Conservation (phyloP, 306 rosid genomes). For the Nissolia schottii region DNA sequence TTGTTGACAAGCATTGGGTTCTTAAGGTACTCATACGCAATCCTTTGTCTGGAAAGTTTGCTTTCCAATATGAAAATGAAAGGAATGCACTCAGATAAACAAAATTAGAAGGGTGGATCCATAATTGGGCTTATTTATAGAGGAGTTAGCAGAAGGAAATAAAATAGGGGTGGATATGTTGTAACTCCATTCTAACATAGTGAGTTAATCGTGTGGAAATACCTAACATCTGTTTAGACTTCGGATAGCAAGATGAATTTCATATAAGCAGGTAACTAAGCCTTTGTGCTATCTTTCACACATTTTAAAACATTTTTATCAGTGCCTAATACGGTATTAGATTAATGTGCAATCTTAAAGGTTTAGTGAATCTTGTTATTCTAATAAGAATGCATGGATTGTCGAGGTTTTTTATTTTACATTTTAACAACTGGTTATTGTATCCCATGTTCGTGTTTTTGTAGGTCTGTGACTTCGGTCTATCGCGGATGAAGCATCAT, state of each 20-base stretch:
- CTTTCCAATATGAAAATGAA: constrained; percentile 8
- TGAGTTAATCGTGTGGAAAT: not conserved
- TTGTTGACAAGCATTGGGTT: constrained; percentile 94
- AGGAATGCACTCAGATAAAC: not conserved
- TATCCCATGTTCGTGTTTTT: constrained; percentile 3
- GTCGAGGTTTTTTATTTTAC: not conserved
- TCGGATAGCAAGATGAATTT: not conserved
- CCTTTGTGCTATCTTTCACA: not conserved
- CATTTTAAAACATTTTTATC: not conserved
- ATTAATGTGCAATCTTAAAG: not conserved
- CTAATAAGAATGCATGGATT: not conserved
- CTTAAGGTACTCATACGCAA: constrained; percentile 65
- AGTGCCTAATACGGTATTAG: not conserved
- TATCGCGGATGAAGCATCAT: constrained; percentile 90
- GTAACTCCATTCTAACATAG: not conserved
- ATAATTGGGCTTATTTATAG: not conserved
- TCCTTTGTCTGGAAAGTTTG: constrained; percentile 10
- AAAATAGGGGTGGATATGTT: not conserved
- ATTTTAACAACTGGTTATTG: not conserved
- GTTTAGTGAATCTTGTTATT: not conserved
- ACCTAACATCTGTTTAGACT: not conserved
- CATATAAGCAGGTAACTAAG: not conserved
- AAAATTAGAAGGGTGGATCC: not conserved
- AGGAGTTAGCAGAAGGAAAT: not conserved
- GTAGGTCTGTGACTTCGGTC: constrained; percentile 97